Base-by-base conservation (phyloP, 2,329 filamentous ascomycete genomes). In the Colletotrichum sp. region DNA sequence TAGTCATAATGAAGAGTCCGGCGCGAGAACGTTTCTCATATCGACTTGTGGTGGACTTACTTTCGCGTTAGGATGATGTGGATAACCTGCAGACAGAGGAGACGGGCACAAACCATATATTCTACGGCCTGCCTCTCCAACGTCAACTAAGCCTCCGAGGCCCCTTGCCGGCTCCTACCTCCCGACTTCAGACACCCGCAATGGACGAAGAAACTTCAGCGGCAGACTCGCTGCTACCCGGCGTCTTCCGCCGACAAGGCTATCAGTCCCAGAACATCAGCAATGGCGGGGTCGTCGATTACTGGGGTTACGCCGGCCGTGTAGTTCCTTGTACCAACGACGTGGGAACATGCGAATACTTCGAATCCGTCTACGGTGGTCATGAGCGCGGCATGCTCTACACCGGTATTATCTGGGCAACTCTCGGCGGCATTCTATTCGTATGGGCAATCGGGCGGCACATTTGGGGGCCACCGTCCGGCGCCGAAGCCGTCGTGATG, bases 371-470 rank as follows among this genome's bases (percentile, higher is more conserved):
- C 63, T 91, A 91, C 76, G 76, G 78, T 28, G 82, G 86, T 16
- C 89, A 91, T 79, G 89, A 90, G 74, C 70, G 83, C 8, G 84
- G 88, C 24, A 89, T 91, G 86, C 78, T 89, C 44, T 90, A 90
- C 80, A 83, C 83, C 1, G 89, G 88, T 60, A 87, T 89, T 60
- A 78, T 91, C 34, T 91, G 89, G 89, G 81, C 85, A 5, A 86
- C 86, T 7, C 81, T 90, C 59, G 79, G 83, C 60, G 87, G 83
- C 21, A 81, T 90, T 64, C 77, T 90, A 7, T 77, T 89, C 26
- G 34, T 87, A 30, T 90, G 87, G 87, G 86, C 84, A 59, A 65
- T 86, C 7, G 79, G 79, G 8, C 82, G 85, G 49, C 81, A 63
- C 9, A 16, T 63, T 28, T 70, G 68, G 68, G 57, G 26, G 0